Evolutionary conservation across 2,329 filamentous ascomycete species (phyloP), one percentile per base, ranked within the genome.

Genomic region (Alternaria triticina): DNA sequence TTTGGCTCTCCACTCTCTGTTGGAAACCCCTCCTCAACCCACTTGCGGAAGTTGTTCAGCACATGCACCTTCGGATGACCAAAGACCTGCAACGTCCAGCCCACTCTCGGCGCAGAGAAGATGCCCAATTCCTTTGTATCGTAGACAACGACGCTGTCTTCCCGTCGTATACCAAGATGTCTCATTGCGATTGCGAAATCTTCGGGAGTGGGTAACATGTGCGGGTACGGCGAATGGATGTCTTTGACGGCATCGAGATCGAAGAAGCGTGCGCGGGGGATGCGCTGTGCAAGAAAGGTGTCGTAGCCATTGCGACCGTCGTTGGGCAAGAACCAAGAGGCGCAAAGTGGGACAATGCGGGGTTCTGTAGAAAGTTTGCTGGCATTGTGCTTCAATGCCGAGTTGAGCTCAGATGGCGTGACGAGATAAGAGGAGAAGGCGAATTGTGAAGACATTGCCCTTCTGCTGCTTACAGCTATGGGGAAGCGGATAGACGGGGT

Each of bases 251-350:
- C 93, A 81, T 99, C 96, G 57, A 99, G 86, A 80, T 99, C 94
- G 80, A 99, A 99, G 87, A 98, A 99, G 30, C 94, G 91, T 1
- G 96, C 91, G 74, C 90, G 90, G 22, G 94, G 95, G 67, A 99
- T 96, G 73, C 93, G 92, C 77, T 90, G 88, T 77, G 93, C 87
- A 70, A 89, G 88, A 84, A 95, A 99, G 46, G 90, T 89, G 68
- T 96, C 86, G 71, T 91, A 88, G 57, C 96, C 96, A 54, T 88
- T 92, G 65, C 94, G 90, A 57, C 88, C 88, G 69, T 97, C 95
- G 80, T 97, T 98, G 67, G 96, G 96, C 67, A 99, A 88, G 77
- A 97, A 99, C 96, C 96, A 99, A 23, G 93, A 88, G 50, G 94
- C 96, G 81, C 94, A 97, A 45, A 99, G 86, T 3, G 96, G 92